These are phyloP conservation scores for Tetrapisispora namnaoensis DNA, from an alignment of 805 yeast species.

Conservation along the genomic window DNA sequence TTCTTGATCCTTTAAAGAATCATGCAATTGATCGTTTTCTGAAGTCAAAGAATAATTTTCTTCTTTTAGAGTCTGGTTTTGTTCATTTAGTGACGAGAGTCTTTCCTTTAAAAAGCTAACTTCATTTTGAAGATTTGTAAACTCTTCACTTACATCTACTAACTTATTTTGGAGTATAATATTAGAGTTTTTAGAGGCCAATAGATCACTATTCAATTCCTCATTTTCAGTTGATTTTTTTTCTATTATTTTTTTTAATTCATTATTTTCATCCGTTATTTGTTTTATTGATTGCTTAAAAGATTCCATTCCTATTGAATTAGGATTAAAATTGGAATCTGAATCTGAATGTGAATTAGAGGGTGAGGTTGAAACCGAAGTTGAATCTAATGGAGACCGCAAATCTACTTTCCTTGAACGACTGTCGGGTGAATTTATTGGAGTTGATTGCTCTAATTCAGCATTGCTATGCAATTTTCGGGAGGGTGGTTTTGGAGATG, in stretches of 20 bases:
- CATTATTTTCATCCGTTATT: not conserved
- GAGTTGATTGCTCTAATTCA: conserved; percentile 3
- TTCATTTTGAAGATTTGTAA: not conserved
- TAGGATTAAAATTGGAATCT: not conserved
- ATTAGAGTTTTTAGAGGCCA: not conserved
- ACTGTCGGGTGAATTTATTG: not conserved
- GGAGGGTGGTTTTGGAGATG: not conserved
- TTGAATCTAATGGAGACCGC: not conserved
- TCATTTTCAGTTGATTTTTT: not conserved
- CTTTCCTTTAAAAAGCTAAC: not conserved
- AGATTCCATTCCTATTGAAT: not conserved
- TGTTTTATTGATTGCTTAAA: not conserved
- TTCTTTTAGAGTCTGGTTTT: not conserved
- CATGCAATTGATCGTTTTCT: not conserved
- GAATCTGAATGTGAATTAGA: not conserved
- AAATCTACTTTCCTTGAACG: not conserved
- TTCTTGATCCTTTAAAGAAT: not conserved
- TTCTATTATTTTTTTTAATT: not conserved
- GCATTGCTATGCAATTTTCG: not conserved
- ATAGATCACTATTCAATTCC: not conserved
- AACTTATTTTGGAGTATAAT: not conserved
- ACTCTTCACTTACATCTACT: not conserved
- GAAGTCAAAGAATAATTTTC: not conserved
- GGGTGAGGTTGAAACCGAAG: not conserved
- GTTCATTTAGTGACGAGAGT: not conserved